A percentile compares a stretch with the other conserved stretches of the same genome.
Conservation (phyloP, 208 protist genomes). For the Trypanosoma lewisi region DNA sequence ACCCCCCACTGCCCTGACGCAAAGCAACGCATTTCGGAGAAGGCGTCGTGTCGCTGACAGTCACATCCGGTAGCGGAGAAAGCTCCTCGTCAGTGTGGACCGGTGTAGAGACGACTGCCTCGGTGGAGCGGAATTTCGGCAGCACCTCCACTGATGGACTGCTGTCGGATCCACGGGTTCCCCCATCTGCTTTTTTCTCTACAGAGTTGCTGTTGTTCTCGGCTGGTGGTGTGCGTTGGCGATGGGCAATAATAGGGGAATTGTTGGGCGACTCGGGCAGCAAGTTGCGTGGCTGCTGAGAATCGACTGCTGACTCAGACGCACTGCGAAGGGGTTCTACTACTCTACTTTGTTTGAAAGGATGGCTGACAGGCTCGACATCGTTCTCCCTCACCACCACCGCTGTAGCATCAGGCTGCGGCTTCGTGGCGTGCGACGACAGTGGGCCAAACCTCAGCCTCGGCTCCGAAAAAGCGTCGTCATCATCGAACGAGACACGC, state of each 20-base stretch:
- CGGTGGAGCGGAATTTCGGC: not conserved
- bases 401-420: not conserved
- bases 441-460: conserved; percentile 3
- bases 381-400: not conserved
- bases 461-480: conserved; percentile 20
- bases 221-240: not conserved
- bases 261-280: not conserved
- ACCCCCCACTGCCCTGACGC: not conserved
- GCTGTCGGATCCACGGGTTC: not conserved
- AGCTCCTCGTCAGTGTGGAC: not conserved
- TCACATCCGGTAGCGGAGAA: conserved; percentile 12
- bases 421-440: not conserved
- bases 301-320: not conserved
- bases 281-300: too few relatives aligned
- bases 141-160: not conserved
- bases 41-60: conserved; percentile 17
- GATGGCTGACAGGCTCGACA: too few relatives aligned
- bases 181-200: not conserved
- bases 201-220: not conserved
- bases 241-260: not conserved
- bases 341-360: not conserved
- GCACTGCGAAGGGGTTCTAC: not conserved
- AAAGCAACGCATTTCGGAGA: conserved; percentile 3
- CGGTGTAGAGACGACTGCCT: not conserved
- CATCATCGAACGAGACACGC: conserved; percentile 18